Evolutionary conservation across 148 eudicot species (phyloP), one percentile per base, ranked within the genome.

Genomic region (Chenopodium album): DNA sequence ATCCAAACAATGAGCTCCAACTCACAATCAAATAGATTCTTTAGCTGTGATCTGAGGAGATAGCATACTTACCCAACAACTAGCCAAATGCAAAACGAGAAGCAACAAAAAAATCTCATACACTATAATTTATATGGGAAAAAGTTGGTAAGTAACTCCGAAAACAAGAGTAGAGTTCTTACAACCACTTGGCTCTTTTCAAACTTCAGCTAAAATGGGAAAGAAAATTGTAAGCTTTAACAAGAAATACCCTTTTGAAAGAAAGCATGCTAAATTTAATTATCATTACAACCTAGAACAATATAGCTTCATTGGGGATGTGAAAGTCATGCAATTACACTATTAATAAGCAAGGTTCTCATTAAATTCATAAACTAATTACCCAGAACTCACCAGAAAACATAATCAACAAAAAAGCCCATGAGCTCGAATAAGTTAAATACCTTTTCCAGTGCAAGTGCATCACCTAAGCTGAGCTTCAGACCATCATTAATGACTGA

Each of bases 401-500:
- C 46, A 71, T 14, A 37, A 37, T 23, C 31, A 75, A 13, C 52
- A 64, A 34, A 67, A 50, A 50, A 68, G 13, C 32, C 48, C 32
- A 60, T 79, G 74, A 77, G 77, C 66, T 63, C 62, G 47, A 54
- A 77, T 9, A n/a, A 84, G 75, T 48, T 41, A n/a, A 9, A 20
- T 89, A 96, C 99, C 98, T 96, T 96, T 86, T 96, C 99, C 23
- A 96, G 87, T 5, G 86, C 78, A 75, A 96, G 97, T 50, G 91
- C 97, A 76, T 89, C 91, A 29, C 85, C 91, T 79, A 96, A 87
- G 78, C 83, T 91, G 66, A 85, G 97, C 87, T 92, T 96, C 76
- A 91, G 76, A 17, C 99, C 99, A 66, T 94, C 97, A 80, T 96
- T 96, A 32, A 96, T 87, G 80, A 96, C 93, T 7, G 98, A 86